Evolutionary conservation across 352 stramenopile genomes (phyloP).

Genomic region (Pythium monospermum): DNA sequence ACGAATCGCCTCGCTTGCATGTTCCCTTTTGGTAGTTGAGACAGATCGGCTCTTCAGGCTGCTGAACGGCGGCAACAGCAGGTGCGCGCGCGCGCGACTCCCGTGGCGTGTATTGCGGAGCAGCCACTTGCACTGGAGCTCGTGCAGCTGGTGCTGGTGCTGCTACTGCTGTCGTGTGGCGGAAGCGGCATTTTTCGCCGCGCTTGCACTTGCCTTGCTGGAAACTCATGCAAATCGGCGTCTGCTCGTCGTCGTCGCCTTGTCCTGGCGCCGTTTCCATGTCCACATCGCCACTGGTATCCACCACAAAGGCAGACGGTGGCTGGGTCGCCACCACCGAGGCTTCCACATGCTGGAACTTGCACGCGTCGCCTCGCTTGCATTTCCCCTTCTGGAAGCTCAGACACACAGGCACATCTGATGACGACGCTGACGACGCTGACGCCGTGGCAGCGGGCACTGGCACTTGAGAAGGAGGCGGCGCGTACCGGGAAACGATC

Average conservation of each 20-base stretch:
- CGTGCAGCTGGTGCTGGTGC: neutral
- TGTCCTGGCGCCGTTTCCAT: neutral
- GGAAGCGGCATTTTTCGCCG: conserved; percentile 27
- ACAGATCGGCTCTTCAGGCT: conserved; percentile 20
- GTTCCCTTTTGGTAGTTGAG: conserved; percentile 34
- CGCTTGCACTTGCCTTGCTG: conserved; percentile 42
- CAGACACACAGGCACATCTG: conserved; percentile 23
- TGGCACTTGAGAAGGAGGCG: neutral
- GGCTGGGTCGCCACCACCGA: neutral
- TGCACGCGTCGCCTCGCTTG: conserved; percentile 23
- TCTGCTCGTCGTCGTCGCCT: conserved; percentile 4
- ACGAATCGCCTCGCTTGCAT: conserved; percentile 28
- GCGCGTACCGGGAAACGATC: neutral
- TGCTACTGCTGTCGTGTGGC: conserved; percentile 8
- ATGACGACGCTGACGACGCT: too few species aligned
- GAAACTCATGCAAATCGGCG: conserved; percentile 30
- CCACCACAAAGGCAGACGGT: neutral
- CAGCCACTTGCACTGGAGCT: neutral
- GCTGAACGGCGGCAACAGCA: neutral
- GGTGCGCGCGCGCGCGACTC: neutral
- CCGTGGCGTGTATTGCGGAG: too few species aligned
- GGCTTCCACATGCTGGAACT: conserved; percentile 21
- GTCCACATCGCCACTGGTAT: neutral
- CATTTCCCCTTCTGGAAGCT: conserved; percentile 31
- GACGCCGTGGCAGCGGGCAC: neutral